A percentile compares a stretch with the other conserved stretches of the same genome.
phyloP scores from a whole-genome alignment of 345 rosid genomes.

The Alliaria petiolata region DNA sequence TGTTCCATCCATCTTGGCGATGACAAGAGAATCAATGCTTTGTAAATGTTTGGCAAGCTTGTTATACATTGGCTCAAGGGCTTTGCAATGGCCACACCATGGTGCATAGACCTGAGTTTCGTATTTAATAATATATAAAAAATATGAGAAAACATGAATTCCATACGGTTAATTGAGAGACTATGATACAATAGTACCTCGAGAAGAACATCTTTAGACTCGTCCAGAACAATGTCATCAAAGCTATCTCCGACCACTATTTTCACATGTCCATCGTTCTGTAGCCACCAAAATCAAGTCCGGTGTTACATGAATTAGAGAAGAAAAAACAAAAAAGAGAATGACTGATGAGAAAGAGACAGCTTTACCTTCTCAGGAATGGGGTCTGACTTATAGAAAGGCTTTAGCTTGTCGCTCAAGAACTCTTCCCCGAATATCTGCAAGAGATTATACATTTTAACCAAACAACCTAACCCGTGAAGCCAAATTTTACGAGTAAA shows the following conservation, averaged over 20 bases:
- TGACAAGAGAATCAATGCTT: constrained; percentile 73
- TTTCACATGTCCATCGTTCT: constrained; percentile 98
- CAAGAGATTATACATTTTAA: neutral
- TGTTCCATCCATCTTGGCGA: constrained; percentile 99
- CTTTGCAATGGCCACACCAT: no score
- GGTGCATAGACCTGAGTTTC: no score
- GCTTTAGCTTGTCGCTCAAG: constrained; percentile 75
- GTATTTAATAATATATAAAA: no score
- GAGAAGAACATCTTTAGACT: constrained; percentile 92
- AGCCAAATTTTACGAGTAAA: neutral
- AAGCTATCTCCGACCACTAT: constrained; percentile 91
- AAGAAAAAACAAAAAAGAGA: neutral
- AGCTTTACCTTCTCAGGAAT: constrained; percentile 71
- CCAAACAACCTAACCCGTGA: neutral
- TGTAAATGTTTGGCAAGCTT: constrained; percentile 88
- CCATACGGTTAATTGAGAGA: neutral
- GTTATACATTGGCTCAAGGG: no score
- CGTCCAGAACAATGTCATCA: constrained; percentile 88
- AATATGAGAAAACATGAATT: neutral
- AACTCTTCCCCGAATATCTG: constrained; percentile 74
- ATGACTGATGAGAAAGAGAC: constrained; percentile 10
- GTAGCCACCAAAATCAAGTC: constrained; percentile 12
- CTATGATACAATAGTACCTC: constrained; percentile 52
- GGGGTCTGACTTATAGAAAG: constrained; percentile 92
- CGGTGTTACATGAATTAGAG: constrained; percentile 10